Conservation (phyloP, 805 yeast genomes). For the Ogataea siamensis region DNA sequence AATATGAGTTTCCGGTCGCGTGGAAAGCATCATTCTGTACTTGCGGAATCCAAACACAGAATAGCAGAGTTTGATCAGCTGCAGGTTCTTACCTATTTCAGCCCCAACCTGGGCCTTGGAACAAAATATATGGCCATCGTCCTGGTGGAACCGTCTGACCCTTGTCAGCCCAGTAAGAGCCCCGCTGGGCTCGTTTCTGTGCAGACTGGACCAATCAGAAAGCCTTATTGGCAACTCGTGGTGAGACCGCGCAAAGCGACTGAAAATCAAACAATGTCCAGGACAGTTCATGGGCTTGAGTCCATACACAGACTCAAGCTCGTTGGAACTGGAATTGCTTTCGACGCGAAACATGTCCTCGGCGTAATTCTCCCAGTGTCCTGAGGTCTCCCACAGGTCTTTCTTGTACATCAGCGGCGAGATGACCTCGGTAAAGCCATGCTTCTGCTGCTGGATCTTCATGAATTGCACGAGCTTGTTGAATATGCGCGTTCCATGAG, state of each 20-base stretch:
- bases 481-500: slow-evolving; percentile 87
- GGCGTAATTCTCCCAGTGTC: slow-evolving; percentile 94
- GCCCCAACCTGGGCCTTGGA: slow-evolving; percentile 66
- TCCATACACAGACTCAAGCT: slow-evolving; percentile 52
- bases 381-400: slow-evolving; percentile 83
- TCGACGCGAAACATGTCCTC: slow-evolving; percentile 92
- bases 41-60: slow-evolving; percentile 57
- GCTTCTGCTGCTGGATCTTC: slow-evolving; percentile 76
- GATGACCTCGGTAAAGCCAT: slow-evolving; percentile 88
- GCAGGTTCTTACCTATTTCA: slow-evolving; percentile 72
- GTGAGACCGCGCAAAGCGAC: slow-evolving; percentile 72
- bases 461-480: slow-evolving; percentile 77
- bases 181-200: slow-evolving; percentile 93
- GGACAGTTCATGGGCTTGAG: slow-evolving; percentile 81
- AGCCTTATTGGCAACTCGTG: slow-evolving; percentile 82
- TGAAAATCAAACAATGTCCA: slow-evolving; percentile 77
- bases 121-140: slow-evolving; percentile 97
- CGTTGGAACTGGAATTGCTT: slow-evolving; percentile 46
- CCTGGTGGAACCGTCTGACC: slow-evolving; percentile 94
- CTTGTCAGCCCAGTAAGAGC: slow-evolving; percentile 90
- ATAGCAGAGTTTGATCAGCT: slow-evolving; percentile 74
- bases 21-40: slow-evolving; percentile 70
- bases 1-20: slow-evolving; percentile 80
- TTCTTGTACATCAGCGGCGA: slow-evolving; percentile 87
- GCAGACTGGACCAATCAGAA: slow-evolving; percentile 89